Conservation (phyloP, 108 stramenopile genomes). For the Nannochloropsis gaditana region DNA sequence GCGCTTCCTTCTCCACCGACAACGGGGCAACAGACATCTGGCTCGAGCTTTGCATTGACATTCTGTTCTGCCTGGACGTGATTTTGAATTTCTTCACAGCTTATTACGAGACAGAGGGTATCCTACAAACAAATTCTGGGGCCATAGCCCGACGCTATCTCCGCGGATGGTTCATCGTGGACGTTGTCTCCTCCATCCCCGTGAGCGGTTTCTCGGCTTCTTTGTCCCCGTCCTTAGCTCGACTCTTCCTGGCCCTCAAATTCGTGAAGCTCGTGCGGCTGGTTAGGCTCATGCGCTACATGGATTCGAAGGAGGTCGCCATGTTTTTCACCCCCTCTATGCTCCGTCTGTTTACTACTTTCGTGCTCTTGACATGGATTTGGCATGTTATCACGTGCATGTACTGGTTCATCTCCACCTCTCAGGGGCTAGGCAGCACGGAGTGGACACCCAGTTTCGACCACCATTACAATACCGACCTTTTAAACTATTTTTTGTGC, state of each 20-base stretch:
- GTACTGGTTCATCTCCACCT: slow-evolving; percentile 20
- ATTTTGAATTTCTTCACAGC: slow-evolving; percentile 16
- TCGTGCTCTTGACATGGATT: slow-evolving; percentile 14
- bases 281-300: slow-evolving; percentile 5
- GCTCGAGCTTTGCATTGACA: background rate
- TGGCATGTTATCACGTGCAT: background rate
- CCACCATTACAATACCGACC: background rate
- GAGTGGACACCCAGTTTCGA: background rate
- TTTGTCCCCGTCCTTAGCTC: background rate
- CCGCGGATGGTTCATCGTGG: background rate
- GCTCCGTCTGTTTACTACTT: background rate
- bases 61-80: background rate
- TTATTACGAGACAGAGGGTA: slow-evolving; percentile 3
- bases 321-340: background rate
- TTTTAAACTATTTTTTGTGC: background rate
- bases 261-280: background rate
- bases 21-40: background rate
- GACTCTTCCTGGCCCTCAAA: background rate
- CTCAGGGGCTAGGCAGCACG: background rate
- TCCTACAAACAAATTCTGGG: background rate
- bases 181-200: background rate
- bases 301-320: background rate
- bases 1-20: background rate
- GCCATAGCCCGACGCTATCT: background rate
- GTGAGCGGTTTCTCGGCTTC: background rate